Evolutionary conservation across 176 grass and related monocot species (phyloP), one percentile per base, ranked within the genome.

Genomic region (Raddia guianensis): DNA sequence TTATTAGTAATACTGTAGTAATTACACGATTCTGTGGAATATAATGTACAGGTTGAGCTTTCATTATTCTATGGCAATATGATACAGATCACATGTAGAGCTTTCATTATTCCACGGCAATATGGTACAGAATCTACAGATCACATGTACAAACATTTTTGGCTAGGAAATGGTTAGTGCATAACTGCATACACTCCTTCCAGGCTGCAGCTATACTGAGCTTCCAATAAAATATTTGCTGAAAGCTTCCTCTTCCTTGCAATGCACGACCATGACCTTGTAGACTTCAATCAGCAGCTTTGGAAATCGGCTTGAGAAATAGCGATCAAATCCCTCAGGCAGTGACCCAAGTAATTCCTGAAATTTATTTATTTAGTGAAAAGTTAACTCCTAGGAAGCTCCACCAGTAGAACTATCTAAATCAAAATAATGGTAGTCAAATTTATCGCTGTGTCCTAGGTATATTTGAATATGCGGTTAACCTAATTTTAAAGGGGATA

Each of bases 231-330:
- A 93, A 76, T 95, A 95, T 93, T 99, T 95, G 27, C 86, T 77
- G 76, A 99, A 91, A 35, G 84, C 86, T 69, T 86, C 88, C 77
- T 98, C 96, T 20, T 91, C 90, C 49, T 84, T 83, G 84, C 96
- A 99, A 77, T 93, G 83, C 63, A 63, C 71, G 16, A 3, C 77
- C 63, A 95, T 61, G 65, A 99, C 82, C 63, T 93, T 88, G 82
- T 95, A 99, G 21, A 95, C 96, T 85, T 99, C 88, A 43, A 95
- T 95, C 27, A 99, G 76, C 37, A 99, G 86, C 74, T 88, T 95
- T 0, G 96, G 96, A 55, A 99, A 99, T 12, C 92, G 84, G 65
- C 81, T 93, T 42, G 88, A 83, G 50, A 99, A 99, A 67, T 95
- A 95, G 37, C 50, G 43, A 86, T 95, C 86, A 55, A 95, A 99